These are phyloP conservation scores for Penicillium steckii DNA, from an alignment of 495 filamentous ascomycete genomes.

Conservation along the genomic window DNA sequence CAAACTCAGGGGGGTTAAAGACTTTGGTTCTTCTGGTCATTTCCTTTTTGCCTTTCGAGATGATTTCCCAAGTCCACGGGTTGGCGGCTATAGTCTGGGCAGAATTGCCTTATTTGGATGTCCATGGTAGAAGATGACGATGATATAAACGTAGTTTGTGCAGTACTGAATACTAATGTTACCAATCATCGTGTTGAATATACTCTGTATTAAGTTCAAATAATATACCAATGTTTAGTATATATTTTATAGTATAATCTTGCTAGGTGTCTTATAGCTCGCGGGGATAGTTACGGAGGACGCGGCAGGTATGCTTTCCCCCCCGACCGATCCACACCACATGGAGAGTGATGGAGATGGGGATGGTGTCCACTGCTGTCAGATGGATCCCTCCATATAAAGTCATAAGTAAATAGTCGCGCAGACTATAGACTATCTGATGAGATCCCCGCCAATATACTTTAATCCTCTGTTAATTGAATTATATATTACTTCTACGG, in stretches of 20 bases:
- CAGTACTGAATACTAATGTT: no score
- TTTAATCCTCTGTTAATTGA: not conserved
- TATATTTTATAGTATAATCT: not conserved
- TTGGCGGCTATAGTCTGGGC: not conserved
- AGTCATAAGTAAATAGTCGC: not conserved
- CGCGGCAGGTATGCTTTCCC: not conserved
- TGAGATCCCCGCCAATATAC: not conserved
- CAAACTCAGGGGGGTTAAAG: not conserved
- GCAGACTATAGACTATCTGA: not conserved
- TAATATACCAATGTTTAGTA: not conserved
- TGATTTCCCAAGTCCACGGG: conserved; percentile 15
- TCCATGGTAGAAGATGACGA: not conserved
- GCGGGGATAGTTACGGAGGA: not conserved
- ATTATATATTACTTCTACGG: not conserved
- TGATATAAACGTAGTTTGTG: no score
- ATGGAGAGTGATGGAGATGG: not conserved
- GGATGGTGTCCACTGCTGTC: conserved; percentile 1
- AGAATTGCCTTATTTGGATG: not conserved
- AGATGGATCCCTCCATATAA: not conserved
- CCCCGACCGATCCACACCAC: not conserved
- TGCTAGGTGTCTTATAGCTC: not conserved
- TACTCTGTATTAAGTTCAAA: not conserved
- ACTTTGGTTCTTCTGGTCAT: conserved; percentile 1
- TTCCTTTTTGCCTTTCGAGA: conserved; percentile 1
- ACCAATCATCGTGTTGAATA: no score